Evolutionary conservation across 2,329 filamentous ascomycete species (phyloP), one percentile per base, ranked within the genome.

Genomic region (Domatiomyces catenatus): DNA sequence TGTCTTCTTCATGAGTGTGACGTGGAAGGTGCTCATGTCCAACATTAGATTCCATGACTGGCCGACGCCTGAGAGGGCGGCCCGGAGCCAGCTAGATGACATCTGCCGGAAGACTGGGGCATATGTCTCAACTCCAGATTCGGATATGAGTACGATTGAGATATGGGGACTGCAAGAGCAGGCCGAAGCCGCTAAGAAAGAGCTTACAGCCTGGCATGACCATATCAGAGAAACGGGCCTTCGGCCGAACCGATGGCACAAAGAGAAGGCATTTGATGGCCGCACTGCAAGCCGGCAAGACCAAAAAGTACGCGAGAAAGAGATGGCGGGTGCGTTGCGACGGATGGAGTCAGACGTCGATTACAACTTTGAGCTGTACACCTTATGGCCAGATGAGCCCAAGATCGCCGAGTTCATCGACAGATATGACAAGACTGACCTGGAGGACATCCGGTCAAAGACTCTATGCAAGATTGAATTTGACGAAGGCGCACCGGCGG

Each of bases 371-470:
- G 52, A 59, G 50, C 49, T 50, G 20, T 51, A 50, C 42, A 36
- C 56, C 15, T 42, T 59, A 8, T 60, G 58, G 58, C 57, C 58
- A 10, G 48, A 53, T 22, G 53, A 54, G 2, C 49, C 57, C 26
- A 56, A 58, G 24, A 52, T 59, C 7, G 48, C 55, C 20, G 50
- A 55, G n/a, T 59, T 59, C 24, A 46, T 54, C 18, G 48, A 28
- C 8, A 39, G 47, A 8, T 50, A 54, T 44, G 52, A 52, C 15
- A 22, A 49, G 2, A 46, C 7, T 18, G 48, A 51, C 8, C 43
- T 60, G 10, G 51, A 56, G 19, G 48, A 54, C 3, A 47, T 60
- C 3, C 44, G 53, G 45, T 32, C 24, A 42, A 47, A 42, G 12
- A 56, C 48, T 22, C 19, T 36, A 22, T 58, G 57, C 39, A 45